A percentile compares a stretch with the other conserved stretches of the same genome.
Conservation (phyloP, 2,329 filamentous ascomycete genomes). For the Aspergillus flavus region DNA sequence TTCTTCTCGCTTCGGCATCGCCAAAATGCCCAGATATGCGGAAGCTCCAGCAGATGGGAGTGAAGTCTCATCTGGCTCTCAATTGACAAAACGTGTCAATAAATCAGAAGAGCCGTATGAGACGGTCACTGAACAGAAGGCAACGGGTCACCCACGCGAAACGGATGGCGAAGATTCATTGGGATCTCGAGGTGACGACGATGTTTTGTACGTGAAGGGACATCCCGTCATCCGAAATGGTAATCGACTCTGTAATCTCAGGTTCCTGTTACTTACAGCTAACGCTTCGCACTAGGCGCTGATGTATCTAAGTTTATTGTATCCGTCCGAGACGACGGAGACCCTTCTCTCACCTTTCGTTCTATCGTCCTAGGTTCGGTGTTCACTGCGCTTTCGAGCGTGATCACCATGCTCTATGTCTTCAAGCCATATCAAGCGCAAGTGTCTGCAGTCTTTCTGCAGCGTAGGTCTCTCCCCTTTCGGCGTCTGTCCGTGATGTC, state of each 20-base stretch:
- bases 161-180: not conserved
- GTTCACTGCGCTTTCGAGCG: conserved; percentile 26
- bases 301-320: conserved; percentile 26
- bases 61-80: not conserved
- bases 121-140: not conserved
- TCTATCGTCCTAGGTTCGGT: conserved; percentile 22
- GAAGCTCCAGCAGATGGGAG: not conserved
- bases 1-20: not conserved
- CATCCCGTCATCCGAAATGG: not conserved
- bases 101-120: not conserved
- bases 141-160: not conserved
- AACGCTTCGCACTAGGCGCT: conserved; percentile 10
- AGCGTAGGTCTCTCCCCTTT: conserved; percentile 13
- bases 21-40: not conserved
- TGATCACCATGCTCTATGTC: conserved; percentile 27
- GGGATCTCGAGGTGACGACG: not conserved
- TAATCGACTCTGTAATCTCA: too few relatives aligned
- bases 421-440: conserved; percentile 24
- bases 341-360: conserved; percentile 25
- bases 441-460: conserved; percentile 23
- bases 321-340: conserved; percentile 22
- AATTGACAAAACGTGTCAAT: not conserved
- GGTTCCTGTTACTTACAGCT: not conserved
- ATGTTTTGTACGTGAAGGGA: not conserved
- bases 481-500: not conserved